phyloP scores from a whole-genome alignment of 1,284 basidiomycete species.

The Marasmius oreades region DNA sequence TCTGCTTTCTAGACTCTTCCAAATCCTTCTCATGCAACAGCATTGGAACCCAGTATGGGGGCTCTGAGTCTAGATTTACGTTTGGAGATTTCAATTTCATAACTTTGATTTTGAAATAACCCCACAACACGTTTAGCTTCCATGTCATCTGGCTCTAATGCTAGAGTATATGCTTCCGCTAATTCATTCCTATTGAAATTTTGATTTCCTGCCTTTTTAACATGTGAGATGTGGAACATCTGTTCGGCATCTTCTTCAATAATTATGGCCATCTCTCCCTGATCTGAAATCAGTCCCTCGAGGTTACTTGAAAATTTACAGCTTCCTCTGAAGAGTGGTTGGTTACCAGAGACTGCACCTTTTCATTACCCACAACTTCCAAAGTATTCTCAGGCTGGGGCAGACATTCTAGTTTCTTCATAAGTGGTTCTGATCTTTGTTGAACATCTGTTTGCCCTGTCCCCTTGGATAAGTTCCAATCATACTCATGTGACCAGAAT shows the following conservation, averaged over 20 bases:
- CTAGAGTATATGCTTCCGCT: not conserved
- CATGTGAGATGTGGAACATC: not conserved
- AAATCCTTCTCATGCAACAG: too few species aligned
- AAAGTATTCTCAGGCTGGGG: not conserved
- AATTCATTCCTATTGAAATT: not conserved
- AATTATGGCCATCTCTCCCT: constrained; percentile 5
- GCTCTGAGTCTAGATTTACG: too few species aligned
- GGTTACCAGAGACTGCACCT: not conserved
- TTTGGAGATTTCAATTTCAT: too few species aligned
- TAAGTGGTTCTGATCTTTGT: not conserved
- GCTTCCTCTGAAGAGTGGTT: not conserved
- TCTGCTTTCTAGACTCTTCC: too few species aligned
- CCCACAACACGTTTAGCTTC: too few species aligned
- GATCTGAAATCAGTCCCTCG: constrained; percentile 1
- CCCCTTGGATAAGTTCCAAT: not conserved
- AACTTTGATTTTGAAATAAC: too few species aligned
- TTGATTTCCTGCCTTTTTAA: not conserved
- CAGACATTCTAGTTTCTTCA: too few species aligned
- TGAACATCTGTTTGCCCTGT: not conserved
- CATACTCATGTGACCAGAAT: not conserved
- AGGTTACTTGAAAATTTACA: not conserved
- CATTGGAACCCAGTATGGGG: too few species aligned
- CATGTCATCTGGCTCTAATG: not conserved
- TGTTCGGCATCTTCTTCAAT: not conserved
- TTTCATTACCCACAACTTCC: not conserved